These are phyloP conservation scores for Cercophora scortea DNA, from an alignment of 495 filamentous ascomycete species.

Conservation along the genomic window DNA sequence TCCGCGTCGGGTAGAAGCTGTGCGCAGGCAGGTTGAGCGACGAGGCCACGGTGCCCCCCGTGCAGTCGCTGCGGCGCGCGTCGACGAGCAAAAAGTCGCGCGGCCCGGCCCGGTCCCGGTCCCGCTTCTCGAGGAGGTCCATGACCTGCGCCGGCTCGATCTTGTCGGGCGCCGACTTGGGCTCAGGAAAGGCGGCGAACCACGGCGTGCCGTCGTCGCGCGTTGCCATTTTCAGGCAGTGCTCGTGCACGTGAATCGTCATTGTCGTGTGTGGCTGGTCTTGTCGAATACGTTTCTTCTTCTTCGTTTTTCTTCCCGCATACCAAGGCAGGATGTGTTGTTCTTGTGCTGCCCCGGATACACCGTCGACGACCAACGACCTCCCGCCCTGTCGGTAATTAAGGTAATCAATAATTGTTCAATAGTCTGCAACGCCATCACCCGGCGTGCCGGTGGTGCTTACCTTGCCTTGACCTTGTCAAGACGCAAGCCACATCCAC, in stretches of 20 bases:
- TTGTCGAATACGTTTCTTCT: too few species aligned
- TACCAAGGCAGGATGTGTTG: too few species aligned
- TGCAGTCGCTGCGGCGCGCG: constrained; percentile 21
- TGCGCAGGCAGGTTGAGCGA: constrained; percentile 42
- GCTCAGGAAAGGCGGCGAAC: constrained; percentile 32
- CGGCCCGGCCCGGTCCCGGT: constrained; percentile 3
- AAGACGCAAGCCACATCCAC: too few species aligned
- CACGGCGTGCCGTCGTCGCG: constrained; percentile 29
- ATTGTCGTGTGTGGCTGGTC: constrained; percentile 3
- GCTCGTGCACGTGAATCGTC: constrained; percentile 13
- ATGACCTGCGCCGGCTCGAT: constrained; percentile 11
- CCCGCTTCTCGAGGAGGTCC: constrained; percentile 5
- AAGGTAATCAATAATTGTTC: too few species aligned
- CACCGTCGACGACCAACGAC: too few species aligned
- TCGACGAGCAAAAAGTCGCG: constrained; percentile 23
- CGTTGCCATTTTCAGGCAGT: constrained; percentile 21
- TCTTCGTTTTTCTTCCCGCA: too few species aligned
- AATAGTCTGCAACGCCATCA: too few species aligned
- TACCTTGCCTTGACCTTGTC: too few species aligned
- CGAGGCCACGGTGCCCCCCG: constrained; percentile 20
- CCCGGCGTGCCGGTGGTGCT: too few species aligned
- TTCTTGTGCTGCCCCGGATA: too few species aligned
- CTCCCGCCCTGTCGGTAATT: too few species aligned
- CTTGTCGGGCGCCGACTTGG: constrained; percentile 4
- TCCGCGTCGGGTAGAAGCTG: constrained; percentile 35